phyloP scores from a whole-genome alignment of 1,284 basidiomycete species.

The Anthracocystis panici-leucophaei region DNA sequence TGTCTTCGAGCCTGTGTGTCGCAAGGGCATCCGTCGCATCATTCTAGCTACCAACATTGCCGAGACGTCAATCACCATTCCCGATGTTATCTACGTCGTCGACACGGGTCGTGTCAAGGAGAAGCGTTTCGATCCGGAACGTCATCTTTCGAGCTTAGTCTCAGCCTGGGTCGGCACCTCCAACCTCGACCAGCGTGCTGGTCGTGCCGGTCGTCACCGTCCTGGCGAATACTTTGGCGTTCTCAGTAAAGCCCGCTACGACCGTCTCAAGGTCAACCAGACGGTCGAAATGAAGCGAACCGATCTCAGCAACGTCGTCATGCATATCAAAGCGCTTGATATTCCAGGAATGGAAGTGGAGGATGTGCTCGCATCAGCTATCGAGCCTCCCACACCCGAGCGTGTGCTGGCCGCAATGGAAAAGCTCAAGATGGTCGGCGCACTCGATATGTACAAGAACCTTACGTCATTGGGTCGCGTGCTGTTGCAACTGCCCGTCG shows the following conservation, averaged over 20 bases:
- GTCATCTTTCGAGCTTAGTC: conserved; percentile 86
- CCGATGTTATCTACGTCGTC: conserved; percentile 94
- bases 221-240: conserved; percentile 92
- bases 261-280: conserved; percentile 81
- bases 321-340: conserved; percentile 95
- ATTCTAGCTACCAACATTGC: conserved; percentile 96
- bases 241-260: conserved; percentile 77
- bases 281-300: conserved; percentile 93
- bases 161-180: conserved; percentile 91
- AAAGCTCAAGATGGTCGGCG: conserved; percentile 86
- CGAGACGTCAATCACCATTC: conserved; percentile 88
- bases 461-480: conserved; percentile 89
- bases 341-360: conserved; percentile 89
- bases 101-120: conserved; percentile 92
- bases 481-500: conserved; percentile 88
- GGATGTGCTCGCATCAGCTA: conserved; percentile 84
- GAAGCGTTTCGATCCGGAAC: conserved; percentile 89
- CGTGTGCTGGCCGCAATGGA: conserved; percentile 85
- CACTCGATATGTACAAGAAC: conserved; percentile 81
- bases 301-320: conserved; percentile 71
- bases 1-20: conserved; percentile 76
- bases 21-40: conserved; percentile 77
- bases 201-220: conserved; percentile 91
- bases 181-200: conserved; percentile 93
- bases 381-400: conserved; percentile 87